Evolutionary conservation across 345 rosid species (phyloP).

Genomic region (Populus euphratica): DNA sequence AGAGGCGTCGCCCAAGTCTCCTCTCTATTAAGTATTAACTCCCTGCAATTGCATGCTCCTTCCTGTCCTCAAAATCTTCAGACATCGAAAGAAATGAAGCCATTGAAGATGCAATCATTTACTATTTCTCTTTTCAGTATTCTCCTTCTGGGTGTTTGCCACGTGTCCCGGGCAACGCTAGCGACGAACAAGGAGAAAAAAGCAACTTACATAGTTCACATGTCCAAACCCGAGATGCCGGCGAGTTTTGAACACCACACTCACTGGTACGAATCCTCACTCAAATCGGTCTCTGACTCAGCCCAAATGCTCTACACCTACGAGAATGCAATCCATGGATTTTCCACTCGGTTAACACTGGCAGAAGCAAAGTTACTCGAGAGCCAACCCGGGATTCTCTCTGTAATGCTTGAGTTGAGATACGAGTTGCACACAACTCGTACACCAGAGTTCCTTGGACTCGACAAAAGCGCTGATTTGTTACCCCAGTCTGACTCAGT

Average conservation of each 20-base stretch:
- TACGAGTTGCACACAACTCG: conserved; percentile 43
- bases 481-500: conserved; percentile 28
- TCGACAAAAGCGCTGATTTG: conserved; percentile 18
- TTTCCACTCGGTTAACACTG: conserved; percentile 20
- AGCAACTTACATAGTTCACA: conserved; percentile 84
- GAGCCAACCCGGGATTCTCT: conserved; percentile 39
- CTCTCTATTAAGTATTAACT: neutral
- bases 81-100: conserved; percentile 11
- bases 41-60: neutral
- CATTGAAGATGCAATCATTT: neutral
- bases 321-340: conserved; percentile 26
- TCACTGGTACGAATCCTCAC: conserved; percentile 31
- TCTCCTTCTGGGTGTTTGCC: conserved; percentile 37
- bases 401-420: conserved; percentile 32
- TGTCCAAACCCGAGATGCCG: conserved; percentile 77
- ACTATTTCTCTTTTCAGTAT: neutral
- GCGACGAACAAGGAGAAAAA: neutral
- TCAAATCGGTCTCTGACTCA: conserved; percentile 23
- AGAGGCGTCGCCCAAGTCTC: too few species aligned
- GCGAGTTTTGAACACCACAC: conserved; percentile 39
- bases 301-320: conserved; percentile 27
- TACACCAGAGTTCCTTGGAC: conserved; percentile 41
- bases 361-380: conserved; percentile 30
- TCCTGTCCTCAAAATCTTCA: neutral
- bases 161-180: conserved; percentile 26